phyloP scores from a whole-genome alignment of 345 rosid species.

The Hirschfeldia incana region DNA sequence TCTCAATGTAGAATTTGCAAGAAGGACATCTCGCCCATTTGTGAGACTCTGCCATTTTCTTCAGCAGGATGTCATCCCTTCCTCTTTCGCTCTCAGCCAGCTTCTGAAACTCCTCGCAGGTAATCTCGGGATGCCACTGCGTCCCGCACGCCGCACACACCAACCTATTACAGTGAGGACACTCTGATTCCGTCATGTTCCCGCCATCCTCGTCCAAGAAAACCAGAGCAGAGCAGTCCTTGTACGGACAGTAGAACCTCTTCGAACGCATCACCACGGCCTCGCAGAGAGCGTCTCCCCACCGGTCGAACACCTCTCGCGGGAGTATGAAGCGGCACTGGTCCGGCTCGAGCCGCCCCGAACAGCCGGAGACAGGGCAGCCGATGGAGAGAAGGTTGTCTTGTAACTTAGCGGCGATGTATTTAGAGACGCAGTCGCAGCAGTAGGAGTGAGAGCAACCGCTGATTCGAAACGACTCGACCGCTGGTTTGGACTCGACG shows the following conservation, averaged over 20 bases:
- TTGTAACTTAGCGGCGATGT: constrained; percentile 53
- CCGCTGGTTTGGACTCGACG: constrained; percentile 37
- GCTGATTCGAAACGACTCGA: constrained; percentile 39
- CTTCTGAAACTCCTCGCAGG: constrained; percentile 45
- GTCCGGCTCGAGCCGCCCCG: constrained; percentile 11
- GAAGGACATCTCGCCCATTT: constrained; percentile 52
- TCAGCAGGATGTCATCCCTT: constrained; percentile 46
- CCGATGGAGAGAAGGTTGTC: constrained; percentile 24
- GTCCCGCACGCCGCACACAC: constrained; percentile 51
- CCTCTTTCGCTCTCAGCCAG: constrained; percentile 46
- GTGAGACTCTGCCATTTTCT: constrained; percentile 47
- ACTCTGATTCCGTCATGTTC: constrained; percentile 39
- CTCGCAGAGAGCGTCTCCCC: constrained; percentile 51
- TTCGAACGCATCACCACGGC: constrained; percentile 37
- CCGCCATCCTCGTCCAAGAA: constrained; percentile 36
- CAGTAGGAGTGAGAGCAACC: constrained; percentile 62
- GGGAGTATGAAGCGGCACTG: constrained; percentile 27
- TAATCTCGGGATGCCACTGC: constrained; percentile 54
- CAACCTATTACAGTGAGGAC: constrained; percentile 51
- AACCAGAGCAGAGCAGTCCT: constrained; percentile 50
- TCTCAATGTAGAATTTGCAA: constrained; percentile 51
- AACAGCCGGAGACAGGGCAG: constrained; percentile 39
- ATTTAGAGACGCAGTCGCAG: constrained; percentile 45
- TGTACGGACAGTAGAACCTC: constrained; percentile 48
- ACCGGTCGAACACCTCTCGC: constrained; percentile 21